Evolutionary conservation across 2,329 filamentous ascomycete species (phyloP), one percentile per base, ranked within the genome.

Genomic region (Fusarium vanettenii): DNA sequence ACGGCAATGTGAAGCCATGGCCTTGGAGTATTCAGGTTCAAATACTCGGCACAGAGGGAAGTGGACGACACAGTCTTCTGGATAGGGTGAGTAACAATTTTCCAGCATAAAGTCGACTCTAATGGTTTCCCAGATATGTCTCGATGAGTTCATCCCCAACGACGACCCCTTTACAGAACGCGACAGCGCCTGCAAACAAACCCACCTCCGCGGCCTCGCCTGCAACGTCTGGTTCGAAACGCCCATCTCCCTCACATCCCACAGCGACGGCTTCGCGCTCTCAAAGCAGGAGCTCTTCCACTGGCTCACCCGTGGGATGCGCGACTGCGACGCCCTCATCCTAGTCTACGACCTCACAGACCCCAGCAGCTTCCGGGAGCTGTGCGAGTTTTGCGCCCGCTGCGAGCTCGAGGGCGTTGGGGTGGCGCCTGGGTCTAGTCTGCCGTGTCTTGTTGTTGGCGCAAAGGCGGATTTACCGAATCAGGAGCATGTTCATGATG

Each of bases 11-110:
- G 20, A 74, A 65, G 69, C 68, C 65, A 16, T 61, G 62, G 59
- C 74, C 76, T 14, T 75, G 64, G 68, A 64, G 67, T 33, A 67
- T 70, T 48, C 69, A 74, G 22, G 50, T 76, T 43, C 65, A 78
- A 70, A 70, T 78, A 59, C 16, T 59, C n/a, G 31, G 70, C 13
- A 41, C 70, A 8, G 67, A 70, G n/a, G 69, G 72, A 10, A 72
- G 69, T 37, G 60, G 55, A 55, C 59, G 66, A 20, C 64, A 67
- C 20, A 77, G 71, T 14, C 61, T 56, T 29, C 52, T 70, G 16
- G 39, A 72, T 55, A 64, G 70, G 59, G 72, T 72, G 50, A 66
- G 71, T 35, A n/a, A 37, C 20, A 8, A 6, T 7, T 13, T 27
- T 11, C 9, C 10, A 35, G 8, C 16, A 37, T 18, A 9, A 45